These are phyloP conservation scores for Alternaria rosae DNA, from an alignment of 2,329 filamentous ascomycete genomes.

Conservation along the genomic window DNA sequence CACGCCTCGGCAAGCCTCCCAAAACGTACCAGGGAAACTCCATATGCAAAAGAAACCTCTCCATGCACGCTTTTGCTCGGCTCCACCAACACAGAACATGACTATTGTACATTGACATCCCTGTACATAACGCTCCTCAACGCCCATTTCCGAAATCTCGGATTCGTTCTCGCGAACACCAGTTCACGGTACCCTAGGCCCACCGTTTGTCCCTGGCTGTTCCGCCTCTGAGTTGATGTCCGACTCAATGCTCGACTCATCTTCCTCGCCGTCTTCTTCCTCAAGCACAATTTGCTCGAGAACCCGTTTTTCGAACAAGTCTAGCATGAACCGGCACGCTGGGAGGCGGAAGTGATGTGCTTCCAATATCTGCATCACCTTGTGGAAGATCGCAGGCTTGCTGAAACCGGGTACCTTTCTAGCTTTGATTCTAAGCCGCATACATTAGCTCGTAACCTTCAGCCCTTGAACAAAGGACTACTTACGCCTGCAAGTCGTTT, in stretches of 20 bases:
- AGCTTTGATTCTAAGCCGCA: slow-evolving; percentile 68
- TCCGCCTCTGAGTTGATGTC: slow-evolving; percentile 43
- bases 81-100: slow-evolving; percentile 8
- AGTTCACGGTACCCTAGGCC: slow-evolving; percentile 22
- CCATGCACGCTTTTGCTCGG: slow-evolving; percentile 21
- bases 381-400: slow-evolving; percentile 79
- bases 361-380: slow-evolving; percentile 84
- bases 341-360: slow-evolving; percentile 87
- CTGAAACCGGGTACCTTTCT: slow-evolving; percentile 78
- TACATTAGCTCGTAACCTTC: slow-evolving; percentile 21
- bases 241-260: slow-evolving; percentile 45
- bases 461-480: slow-evolving; percentile 11
- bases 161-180: slow-evolving; percentile 12
- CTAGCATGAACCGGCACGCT: slow-evolving; percentile 87
- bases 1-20: slow-evolving; percentile 12
- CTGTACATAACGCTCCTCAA: slow-evolving; percentile 23
- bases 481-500: slow-evolving; percentile 73
- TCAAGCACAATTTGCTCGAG: slow-evolving; percentile 84
- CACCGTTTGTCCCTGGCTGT: slow-evolving; percentile 24
- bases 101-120: slow-evolving; percentile 16
- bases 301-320: slow-evolving; percentile 91
- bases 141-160: slow-evolving; percentile 16
- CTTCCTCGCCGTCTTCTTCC: slow-evolving; percentile 62
- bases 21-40: slow-evolving; percentile 27
- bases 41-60: slow-evolving; percentile 28